Evolutionary conservation across 116 monocot species (phyloP).

Genomic region (Trichopus zeylanicus): DNA sequence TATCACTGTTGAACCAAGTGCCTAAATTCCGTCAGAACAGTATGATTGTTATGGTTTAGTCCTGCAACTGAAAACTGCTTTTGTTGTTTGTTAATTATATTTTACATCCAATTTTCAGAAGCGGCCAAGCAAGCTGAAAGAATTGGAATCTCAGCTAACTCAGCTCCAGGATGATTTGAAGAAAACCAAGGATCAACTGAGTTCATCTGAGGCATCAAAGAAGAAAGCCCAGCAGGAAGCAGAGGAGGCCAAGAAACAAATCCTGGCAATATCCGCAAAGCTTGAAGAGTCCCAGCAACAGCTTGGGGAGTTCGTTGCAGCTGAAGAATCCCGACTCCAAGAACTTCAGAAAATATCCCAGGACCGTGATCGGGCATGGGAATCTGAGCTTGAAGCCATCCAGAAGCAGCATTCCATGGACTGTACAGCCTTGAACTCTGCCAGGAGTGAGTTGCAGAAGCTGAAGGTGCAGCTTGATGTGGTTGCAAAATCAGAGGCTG

Average conservation of each 20-base stretch:
- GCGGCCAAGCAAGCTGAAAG: slow-evolving; percentile 25
- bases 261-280: slow-evolving; percentile 22
- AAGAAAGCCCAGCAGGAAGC: slow-evolving; percentile 48
- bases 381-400: slow-evolving; percentile 75
- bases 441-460: slow-evolving; percentile 62
- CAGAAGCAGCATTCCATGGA: slow-evolving; percentile 57
- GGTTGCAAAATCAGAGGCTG: slow-evolving; percentile 30
- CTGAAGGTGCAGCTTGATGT: slow-evolving; percentile 60
- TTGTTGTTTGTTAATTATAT: not conserved
- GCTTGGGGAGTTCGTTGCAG: slow-evolving; percentile 55
- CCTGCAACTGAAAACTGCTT: not conserved
- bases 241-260: slow-evolving; percentile 50
- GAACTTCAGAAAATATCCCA: slow-evolving; percentile 60
- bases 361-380: slow-evolving; percentile 65
- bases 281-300: slow-evolving; percentile 54
- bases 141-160: slow-evolving; percentile 50
- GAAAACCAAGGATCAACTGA: slow-evolving; percentile 64
- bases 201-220: slow-evolving; percentile 46
- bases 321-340: slow-evolving; percentile 51
- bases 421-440: slow-evolving; percentile 24
- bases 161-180: slow-evolving; percentile 65
- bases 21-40: not conserved
- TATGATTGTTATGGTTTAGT: not conserved
- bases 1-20: no score
- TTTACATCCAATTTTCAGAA: slow-evolving; percentile 43